Base-by-base conservation (phyloP, 768 basidiomycete genomes). In the Boletus reticulatus region DNA sequence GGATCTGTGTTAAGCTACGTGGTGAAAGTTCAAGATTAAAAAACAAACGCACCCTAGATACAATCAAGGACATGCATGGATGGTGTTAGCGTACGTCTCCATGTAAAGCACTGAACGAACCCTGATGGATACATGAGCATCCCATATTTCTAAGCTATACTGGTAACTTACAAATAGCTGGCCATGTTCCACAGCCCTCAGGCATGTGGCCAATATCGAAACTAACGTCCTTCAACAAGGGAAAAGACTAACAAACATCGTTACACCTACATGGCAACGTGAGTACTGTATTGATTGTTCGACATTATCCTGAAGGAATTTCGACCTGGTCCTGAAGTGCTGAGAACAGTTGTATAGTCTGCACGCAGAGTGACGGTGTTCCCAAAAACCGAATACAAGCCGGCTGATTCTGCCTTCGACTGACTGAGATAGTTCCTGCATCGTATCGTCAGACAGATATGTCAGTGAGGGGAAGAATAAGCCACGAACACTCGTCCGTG, bases 341-440 rank as follows among this genome's bases (percentile, higher is more conserved):
- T 60, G 10, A 78, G 65, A 9, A 60, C 56, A 10, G 74, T 74
- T 16, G 59, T 68, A 43, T 66, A 29, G 37, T 76, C 75, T 4
- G 72, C 69, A 2, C 71, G 63, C 24, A 76, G 52, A 14, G 62
- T 68, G 14, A 75, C 65, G 4, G 60, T 56, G 57, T 81, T 73
- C 16, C 75, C 77, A 16, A 75, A 76, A 4, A 84, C 74, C 56
- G 73, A 85, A 4, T 84, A 86, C 47, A 90, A 65, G 61, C 88
- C 87, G 48, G 78, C 67, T 12, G 72, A 70, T 27, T 73, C 56
- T 0, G 88, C 87, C 0, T 81, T 83, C 2, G 68, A 66, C 52
- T 78, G 69, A 56, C 65, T 61, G 53, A 82, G 76, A 55, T 81
- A 82, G 55, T 76, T 75, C 36, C 75, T 79, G 38, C 2, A n/a